Conservation (phyloP, 345 rosid genomes). For the Corymbia maculata region DNA sequence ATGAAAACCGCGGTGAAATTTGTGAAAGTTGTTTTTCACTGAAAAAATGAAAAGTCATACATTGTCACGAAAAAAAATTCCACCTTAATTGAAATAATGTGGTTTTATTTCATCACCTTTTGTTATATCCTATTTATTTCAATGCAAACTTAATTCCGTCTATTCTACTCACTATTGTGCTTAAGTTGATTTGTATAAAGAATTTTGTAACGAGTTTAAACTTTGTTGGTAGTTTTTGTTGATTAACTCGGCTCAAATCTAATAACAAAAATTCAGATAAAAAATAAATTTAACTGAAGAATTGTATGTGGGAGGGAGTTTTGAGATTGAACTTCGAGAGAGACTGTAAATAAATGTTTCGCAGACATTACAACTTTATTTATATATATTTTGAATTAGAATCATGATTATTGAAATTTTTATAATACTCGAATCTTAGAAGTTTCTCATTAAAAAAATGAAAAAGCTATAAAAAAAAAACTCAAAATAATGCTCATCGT, state of each 20-base stretch:
- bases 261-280: too few species aligned
- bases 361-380: background rate
- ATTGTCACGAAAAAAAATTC: background rate
- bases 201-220: fast-evolving
- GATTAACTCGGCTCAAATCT: background rate
- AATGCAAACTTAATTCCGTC: background rate
- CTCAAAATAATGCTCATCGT: too few species aligned
- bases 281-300: background rate
- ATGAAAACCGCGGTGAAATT: background rate
- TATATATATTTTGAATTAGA: background rate
- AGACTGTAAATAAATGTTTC: too few species aligned
- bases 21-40: background rate
- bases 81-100: too few species aligned
- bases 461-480: too few species aligned
- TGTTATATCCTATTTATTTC: background rate
- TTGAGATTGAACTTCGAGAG: too few species aligned
- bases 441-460: background rate
- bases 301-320: background rate
- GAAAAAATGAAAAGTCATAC: background rate
- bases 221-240: too few species aligned
- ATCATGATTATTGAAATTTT: too few species aligned
- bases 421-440: background rate
- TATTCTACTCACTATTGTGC: background rate
- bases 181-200: background rate
- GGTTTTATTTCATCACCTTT: background rate